These are phyloP conservation scores for Linanthus parryae DNA, from an alignment of 148 eudicot genomes.

Conservation along the genomic window DNA sequence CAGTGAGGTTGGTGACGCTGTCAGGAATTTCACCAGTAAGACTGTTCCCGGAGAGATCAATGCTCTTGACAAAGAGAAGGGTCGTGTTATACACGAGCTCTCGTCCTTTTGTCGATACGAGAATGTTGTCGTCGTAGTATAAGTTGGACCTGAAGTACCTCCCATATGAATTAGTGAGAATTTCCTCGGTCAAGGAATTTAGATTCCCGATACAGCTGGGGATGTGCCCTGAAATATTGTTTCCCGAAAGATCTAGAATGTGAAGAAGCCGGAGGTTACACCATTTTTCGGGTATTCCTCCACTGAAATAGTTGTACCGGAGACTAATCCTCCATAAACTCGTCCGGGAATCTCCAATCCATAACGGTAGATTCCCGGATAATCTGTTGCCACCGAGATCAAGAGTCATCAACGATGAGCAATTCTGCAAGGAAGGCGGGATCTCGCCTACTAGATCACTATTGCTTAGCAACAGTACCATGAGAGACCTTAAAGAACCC, in stretches of 20 bases:
- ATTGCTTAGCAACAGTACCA: background rate
- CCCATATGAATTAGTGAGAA: background rate
- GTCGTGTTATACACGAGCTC: slow-evolving; percentile 2
- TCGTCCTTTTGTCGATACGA: slow-evolving; percentile 12
- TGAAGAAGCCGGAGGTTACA: slow-evolving; percentile 17
- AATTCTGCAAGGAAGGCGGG: slow-evolving; percentile 14
- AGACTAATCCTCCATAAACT: slow-evolving; percentile 5
- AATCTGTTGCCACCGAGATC: slow-evolving; percentile 20
- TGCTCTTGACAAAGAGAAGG: slow-evolving; percentile 7
- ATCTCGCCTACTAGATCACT: slow-evolving; percentile 15
- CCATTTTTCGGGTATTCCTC: slow-evolving; percentile 14
- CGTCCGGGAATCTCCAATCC: slow-evolving; percentile 18
- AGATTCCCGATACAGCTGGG: slow-evolving; percentile 23
- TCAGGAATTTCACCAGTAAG: slow-evolving; percentile 24
- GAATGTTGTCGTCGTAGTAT: slow-evolving; percentile 6
- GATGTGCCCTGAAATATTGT: slow-evolving; percentile 18
- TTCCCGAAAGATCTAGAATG: slow-evolving; percentile 17
- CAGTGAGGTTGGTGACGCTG: slow-evolving; percentile 8
- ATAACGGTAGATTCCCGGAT: slow-evolving; percentile 9
- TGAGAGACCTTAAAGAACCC: slow-evolving; percentile 7
- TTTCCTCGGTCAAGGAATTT: background rate
- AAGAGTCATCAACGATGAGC: background rate
- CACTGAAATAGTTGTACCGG: slow-evolving; percentile 10
- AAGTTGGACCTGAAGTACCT: too few relatives aligned
- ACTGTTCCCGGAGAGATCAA: slow-evolving; percentile 23